Conservation (phyloP, 2,329 filamentous ascomycete genomes). For the Fusarium drepaniforme region DNA sequence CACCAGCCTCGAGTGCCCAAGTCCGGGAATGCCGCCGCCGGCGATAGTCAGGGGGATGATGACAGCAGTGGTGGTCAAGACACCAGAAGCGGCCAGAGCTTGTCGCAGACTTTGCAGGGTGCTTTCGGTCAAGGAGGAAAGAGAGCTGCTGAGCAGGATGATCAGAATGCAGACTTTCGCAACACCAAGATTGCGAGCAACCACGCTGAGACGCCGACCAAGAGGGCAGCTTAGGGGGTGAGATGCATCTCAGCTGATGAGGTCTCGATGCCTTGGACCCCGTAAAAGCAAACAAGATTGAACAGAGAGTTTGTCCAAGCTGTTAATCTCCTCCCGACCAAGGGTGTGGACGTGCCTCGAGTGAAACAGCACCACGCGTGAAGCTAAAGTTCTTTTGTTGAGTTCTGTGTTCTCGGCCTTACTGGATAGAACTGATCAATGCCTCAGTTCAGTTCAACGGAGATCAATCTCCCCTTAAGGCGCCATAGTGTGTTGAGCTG, state of each 20-base stretch:
- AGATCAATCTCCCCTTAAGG: slow-evolving; percentile 27
- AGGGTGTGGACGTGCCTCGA: not conserved
- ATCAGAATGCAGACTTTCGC: slow-evolving; percentile 22
- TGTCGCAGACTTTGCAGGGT: slow-evolving; percentile 3
- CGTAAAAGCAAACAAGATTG: not conserved
- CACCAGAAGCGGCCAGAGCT: not conserved
- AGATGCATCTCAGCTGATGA: not conserved
- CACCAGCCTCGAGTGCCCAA: slow-evolving; percentile 23
- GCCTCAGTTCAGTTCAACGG: not conserved
- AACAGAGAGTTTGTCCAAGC: not conserved
- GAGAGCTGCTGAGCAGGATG: slow-evolving; percentile 17
- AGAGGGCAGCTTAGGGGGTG: slow-evolving; percentile 3
- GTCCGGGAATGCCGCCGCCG: not conserved
- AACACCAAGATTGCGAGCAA: slow-evolving; percentile 30
- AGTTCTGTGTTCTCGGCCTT: not conserved
- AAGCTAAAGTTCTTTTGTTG: not conserved
- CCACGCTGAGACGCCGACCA: slow-evolving; percentile 27
- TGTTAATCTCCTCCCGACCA: slow-evolving; percentile 16
- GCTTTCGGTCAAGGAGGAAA: slow-evolving; percentile 24
- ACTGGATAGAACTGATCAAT: not conserved
- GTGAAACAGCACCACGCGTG: slow-evolving; percentile 7
- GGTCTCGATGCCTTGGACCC: not conserved
- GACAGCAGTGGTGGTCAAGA: not conserved
- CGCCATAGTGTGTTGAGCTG: slow-evolving; percentile 27
- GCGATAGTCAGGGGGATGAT: not conserved